Conservation (phyloP, 768 basidiomycete species). For the Trametes punicea region DNA sequence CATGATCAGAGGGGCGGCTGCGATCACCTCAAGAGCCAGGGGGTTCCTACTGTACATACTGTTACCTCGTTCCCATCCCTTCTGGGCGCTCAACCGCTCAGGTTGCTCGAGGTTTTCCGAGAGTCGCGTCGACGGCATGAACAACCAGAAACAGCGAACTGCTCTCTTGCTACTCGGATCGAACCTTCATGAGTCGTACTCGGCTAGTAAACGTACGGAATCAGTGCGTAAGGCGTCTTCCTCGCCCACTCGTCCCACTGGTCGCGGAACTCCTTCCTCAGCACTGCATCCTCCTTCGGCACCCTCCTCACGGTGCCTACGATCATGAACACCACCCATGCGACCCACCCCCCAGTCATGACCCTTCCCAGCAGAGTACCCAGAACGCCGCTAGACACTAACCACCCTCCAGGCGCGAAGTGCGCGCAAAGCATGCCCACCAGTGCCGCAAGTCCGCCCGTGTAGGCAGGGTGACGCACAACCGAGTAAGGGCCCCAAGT, state of each 20-base stretch:
- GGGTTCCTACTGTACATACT: too few species aligned
- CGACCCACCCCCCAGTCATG: background rate
- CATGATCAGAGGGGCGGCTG: too few species aligned
- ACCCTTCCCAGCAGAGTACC: background rate
- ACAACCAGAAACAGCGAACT: too few species aligned
- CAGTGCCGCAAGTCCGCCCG: background rate
- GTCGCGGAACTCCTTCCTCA: constrained; percentile 17
- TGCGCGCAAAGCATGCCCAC: background rate
- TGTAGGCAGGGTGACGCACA: constrained; percentile 26
- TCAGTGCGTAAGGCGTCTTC: constrained; percentile 12
- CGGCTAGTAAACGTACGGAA: constrained; percentile 16
- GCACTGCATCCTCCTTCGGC: constrained; percentile 11
- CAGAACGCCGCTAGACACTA: background rate
- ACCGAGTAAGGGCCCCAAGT: constrained; percentile 24
- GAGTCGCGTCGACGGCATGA: too few species aligned
- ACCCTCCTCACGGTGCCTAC: background rate
- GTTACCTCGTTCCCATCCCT: too few species aligned
- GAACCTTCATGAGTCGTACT: too few species aligned
- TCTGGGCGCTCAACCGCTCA: too few species aligned
- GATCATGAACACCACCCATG: background rate
- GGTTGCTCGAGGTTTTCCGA: too few species aligned
- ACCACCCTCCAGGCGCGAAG: constrained; percentile 9
- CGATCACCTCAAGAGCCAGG: too few species aligned
- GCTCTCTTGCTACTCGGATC: too few species aligned
- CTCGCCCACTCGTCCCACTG: constrained; percentile 19